A percentile compares a stretch with the other conserved stretches of the same genome.
Evolutionary conservation across 2,329 filamentous ascomycete genomes (phyloP).

Genomic region (Cadophora sp.): DNA sequence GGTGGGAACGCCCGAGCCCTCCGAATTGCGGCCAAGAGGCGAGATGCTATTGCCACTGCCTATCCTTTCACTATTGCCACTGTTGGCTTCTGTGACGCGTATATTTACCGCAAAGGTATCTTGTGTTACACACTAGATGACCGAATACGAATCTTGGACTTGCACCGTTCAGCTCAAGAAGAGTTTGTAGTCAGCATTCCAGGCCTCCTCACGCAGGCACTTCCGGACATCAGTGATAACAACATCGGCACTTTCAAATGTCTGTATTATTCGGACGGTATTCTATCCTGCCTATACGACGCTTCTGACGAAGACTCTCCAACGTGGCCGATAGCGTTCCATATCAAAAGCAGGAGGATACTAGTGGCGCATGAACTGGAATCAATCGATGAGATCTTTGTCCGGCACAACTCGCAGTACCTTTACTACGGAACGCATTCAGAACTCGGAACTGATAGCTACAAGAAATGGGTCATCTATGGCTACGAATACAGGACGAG

Average conservation of each 20-base stretch:
- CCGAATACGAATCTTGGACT: slow-evolving; percentile 63
- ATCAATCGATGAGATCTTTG: slow-evolving; percentile 65
- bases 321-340: slow-evolving; percentile 61
- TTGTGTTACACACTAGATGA: slow-evolving; percentile 66
- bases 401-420: slow-evolving; percentile 65
- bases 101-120: slow-evolving; percentile 67
- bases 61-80: slow-evolving; percentile 66
- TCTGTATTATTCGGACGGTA: slow-evolving; percentile 61
- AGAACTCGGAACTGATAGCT: slow-evolving; percentile 57
- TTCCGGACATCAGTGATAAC: slow-evolving; percentile 46
- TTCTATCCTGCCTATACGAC: slow-evolving; percentile 64
- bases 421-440: slow-evolving; percentile 73
- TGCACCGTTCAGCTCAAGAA: slow-evolving; percentile 54
- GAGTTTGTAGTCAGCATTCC: slow-evolving; percentile 65
- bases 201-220: slow-evolving; percentile 46
- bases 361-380: slow-evolving; percentile 51
- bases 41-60: slow-evolving; percentile 64
- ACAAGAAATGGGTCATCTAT: slow-evolving; percentile 67
- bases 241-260: slow-evolving; percentile 57
- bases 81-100: slow-evolving; percentile 65
- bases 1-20: slow-evolving; percentile 58
- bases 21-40: slow-evolving; percentile 65
- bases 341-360: slow-evolving; percentile 49
- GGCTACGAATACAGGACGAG: slow-evolving; percentile 55
- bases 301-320: slow-evolving; percentile 47